phyloP scores from a whole-genome alignment of 1,284 basidiomycete genomes.

The Ustilago bromivora region DNA sequence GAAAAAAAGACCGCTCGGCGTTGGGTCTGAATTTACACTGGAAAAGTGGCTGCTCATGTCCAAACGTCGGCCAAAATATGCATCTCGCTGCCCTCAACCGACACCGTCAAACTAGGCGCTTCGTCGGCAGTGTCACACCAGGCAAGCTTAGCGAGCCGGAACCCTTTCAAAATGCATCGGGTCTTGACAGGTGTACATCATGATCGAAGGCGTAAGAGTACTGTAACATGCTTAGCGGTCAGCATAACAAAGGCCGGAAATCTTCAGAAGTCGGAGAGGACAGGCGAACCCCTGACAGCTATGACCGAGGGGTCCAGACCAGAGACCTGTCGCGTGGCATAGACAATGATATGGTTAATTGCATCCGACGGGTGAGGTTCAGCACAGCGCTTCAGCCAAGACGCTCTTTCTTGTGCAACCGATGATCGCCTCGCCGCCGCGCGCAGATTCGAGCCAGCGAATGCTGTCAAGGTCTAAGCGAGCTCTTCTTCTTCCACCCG shows the following conservation, averaged over 20 bases:
- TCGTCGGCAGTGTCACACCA: background rate
- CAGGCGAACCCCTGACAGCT: conserved; percentile 13
- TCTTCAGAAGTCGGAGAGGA: conserved; percentile 14
- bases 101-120: conserved; percentile 1
- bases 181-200: background rate
- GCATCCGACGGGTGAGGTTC: background rate
- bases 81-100: conserved; percentile 24
- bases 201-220: background rate
- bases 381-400: background rate
- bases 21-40: conserved; percentile 12
- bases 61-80: conserved; percentile 31
- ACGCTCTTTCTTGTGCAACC: conserved; percentile 3
- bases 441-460: conserved; percentile 10
- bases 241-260: background rate
- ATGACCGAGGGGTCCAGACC: conserved; percentile 16
- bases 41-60: conserved; percentile 7
- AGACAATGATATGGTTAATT: background rate
- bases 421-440: conserved; percentile 8
- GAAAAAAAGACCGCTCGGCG: conserved; percentile 35
- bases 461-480: conserved; percentile 14
- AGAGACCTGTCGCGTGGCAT: conserved; percentile 3
- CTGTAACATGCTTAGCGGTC: background rate
- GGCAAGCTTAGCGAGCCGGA: background rate
- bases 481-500: background rate
- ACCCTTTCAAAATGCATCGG: background rate